These are phyloP conservation scores for Sambucus nigra DNA, from an alignment of 129 eudicot genomes.

Conservation along the genomic window DNA sequence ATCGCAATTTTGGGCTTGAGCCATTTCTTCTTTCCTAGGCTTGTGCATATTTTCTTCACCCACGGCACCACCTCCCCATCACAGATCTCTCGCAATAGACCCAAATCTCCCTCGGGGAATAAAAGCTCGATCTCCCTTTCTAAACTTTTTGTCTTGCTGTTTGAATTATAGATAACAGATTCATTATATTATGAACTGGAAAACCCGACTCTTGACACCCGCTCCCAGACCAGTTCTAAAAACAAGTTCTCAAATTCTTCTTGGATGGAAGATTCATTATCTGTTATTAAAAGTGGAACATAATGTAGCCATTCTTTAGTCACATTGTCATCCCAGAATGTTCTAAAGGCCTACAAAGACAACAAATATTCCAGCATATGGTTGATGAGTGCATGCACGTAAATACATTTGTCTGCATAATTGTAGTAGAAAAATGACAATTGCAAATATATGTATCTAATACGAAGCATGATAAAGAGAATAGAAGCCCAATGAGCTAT, in stretches of 20 bases:
- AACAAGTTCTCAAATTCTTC: constrained; percentile 94
- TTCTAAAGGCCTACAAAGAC: constrained; percentile 64
- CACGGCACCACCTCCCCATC: constrained; percentile 83
- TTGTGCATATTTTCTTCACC: constrained; percentile 79
- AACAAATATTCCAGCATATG: constrained; percentile 11
- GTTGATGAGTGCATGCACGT: not conserved
- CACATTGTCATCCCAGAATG: constrained; percentile 42
- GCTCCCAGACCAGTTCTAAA: constrained; percentile 68
- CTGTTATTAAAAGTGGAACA: constrained; percentile 60
- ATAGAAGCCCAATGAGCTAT: too few relatives aligned
- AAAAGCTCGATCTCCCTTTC: constrained; percentile 22
- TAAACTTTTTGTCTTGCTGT: constrained; percentile 11
- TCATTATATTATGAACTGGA: constrained; percentile 2
- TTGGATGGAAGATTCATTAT: constrained; percentile 91
- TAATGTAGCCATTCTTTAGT: constrained; percentile 89
- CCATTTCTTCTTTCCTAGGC: constrained; percentile 79
- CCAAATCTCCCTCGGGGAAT: constrained; percentile 53
- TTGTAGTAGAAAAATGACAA: not conserved
- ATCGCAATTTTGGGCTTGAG: constrained; percentile 52
- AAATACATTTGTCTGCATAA: not conserved
- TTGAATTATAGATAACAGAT: constrained; percentile 13
- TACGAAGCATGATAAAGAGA: too few relatives aligned
- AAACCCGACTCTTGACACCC: constrained; percentile 58
- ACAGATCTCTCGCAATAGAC: constrained; percentile 52
- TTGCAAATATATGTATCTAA: too few relatives aligned